Evolutionary conservation across 2,329 filamentous ascomycete genomes (phyloP), one percentile per base, ranked within the genome.

Genomic region (Fusarium lyarnte): DNA sequence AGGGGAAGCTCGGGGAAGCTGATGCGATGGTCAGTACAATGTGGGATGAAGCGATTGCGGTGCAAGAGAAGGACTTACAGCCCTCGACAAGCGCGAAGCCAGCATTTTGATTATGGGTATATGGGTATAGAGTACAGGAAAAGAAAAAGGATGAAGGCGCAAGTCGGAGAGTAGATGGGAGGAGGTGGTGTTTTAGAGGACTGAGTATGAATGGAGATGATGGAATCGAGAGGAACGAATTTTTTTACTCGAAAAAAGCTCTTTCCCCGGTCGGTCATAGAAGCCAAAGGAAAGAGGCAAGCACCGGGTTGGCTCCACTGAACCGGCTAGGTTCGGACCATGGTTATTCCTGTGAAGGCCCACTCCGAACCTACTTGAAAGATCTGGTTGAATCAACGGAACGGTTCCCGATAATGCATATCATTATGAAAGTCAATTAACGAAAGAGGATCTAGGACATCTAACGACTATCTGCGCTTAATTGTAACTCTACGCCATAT

Each of bases 1-100:
- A 79, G 92, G 87, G 76, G 88, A 86, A 82, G 93, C 91, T 88
- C 94, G 90, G 81, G 94, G 93, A 84, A 97, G 89, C 93, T 95
- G 76, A 46, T 57, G 61, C 57, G 31, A 47, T 58, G 59, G 78
- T 78, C 54, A 77, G 63, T 62, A 58, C 23, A 58, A 43, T 63
- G 42, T 42, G 58, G 58, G 33, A 58, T 42, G 41, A 58, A 49
- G 47, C 49, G 49, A 52, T 59, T 41, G 41, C 58, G 45, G 45
- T 52, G n/a, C 58, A 62, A 58, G 23, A 36, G 38, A 19, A 46
- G 73, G 49, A 90, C 92, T 87, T 90, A 94, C 92, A 89, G 91
- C 91, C 88, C 91, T 89, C 79, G 89, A 88, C 79, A 94, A 85
- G 83, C 90, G 90, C 79, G 91, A 89, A 81, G 91, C 87, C 85